Percentiles rank a stretch among this genome's conserved stretches.
Evolutionary conservation across 73 alveolate species (phyloP).

Genomic region (Paramecium pentaurelia): DNA sequence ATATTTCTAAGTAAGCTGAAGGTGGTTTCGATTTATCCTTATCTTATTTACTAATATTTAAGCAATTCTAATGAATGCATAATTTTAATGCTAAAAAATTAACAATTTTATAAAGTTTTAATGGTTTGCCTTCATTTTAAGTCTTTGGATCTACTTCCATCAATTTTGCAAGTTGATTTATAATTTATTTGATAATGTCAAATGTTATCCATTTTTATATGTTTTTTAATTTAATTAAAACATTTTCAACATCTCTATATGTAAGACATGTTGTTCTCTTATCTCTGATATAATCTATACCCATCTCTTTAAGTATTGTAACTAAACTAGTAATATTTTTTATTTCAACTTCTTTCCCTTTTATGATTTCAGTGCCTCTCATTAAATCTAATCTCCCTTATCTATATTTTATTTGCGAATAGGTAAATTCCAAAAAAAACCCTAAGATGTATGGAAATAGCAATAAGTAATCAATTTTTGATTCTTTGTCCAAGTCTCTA

Average conservation of each 20-base stretch:
- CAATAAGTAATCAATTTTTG: background rate
- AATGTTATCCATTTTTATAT: slow-evolving; percentile 35
- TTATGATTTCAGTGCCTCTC: background rate
- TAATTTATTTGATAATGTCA: background rate
- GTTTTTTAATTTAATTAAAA: background rate
- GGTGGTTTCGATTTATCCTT: background rate
- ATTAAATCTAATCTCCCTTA: slow-evolving; percentile 10
- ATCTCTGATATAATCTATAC: slow-evolving; percentile 17
- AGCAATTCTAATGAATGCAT: slow-evolving; percentile 28
- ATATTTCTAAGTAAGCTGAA: slow-evolving; percentile 16
- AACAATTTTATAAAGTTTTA: background rate
- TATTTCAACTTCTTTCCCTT: slow-evolving; percentile 14
- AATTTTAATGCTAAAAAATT: slow-evolving; percentile 23
- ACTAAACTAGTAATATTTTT: background rate
- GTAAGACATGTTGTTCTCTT: background rate
- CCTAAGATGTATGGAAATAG: background rate
- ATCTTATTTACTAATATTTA: background rate
- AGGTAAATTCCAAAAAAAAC: slow-evolving; percentile 12
- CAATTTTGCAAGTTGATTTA: background rate
- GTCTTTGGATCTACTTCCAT: slow-evolving; percentile 18
- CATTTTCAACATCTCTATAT: slow-evolving; percentile 19
- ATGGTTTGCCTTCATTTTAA: background rate
- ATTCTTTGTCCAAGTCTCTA: background rate
- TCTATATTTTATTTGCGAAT: background rate
- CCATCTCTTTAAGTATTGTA: slow-evolving; percentile 35